Percentiles rank a stretch among this genome's conserved stretches.
phyloP scores from a whole-genome alignment of 768 basidiomycete species.

The Kwoniella mangroviensis region DNA sequence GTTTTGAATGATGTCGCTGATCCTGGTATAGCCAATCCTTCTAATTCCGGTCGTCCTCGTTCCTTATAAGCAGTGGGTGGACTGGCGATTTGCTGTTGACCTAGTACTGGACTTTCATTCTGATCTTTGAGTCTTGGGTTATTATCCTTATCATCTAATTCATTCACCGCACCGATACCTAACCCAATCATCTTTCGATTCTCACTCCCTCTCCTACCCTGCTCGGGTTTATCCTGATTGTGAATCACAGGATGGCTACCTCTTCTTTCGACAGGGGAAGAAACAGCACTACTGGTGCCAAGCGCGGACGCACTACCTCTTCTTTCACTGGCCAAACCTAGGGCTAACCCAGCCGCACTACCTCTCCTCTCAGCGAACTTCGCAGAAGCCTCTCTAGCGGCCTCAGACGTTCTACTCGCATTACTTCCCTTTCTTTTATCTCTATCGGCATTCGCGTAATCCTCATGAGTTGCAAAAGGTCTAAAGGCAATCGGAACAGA shows the following conservation, averaged over 20 bases:
- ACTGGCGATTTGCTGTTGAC: neutral
- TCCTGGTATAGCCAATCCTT: conserved; percentile 7
- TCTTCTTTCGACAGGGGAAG: neutral
- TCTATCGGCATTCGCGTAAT: neutral
- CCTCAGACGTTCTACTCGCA: conserved; percentile 4
- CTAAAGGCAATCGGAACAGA: conserved; percentile 14
- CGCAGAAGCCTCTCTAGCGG: conserved; percentile 3
- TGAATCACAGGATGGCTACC: neutral
- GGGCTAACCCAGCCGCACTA: neutral
- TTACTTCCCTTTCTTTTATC: conserved; percentile 6
- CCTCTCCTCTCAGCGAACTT: neutral
- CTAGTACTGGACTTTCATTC: neutral
- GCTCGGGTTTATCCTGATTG: neutral
- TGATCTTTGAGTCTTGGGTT: neutral
- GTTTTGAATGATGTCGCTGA: conserved; percentile 15
- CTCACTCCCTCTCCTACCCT: neutral
- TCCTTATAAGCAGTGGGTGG: neutral
- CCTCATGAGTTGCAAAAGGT: conserved; percentile 11
- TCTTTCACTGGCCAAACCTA: neutral
- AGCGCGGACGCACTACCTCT: conserved; percentile 3
- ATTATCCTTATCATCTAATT: neutral
- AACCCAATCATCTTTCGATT: conserved; percentile 8
- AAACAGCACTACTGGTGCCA: neutral
- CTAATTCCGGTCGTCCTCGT: conserved; percentile 4
- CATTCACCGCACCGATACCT: neutral